These are phyloP conservation scores for Boletus eberwhitei DNA, from an alignment of 768 basidiomycete genomes.

Conservation along the genomic window DNA sequence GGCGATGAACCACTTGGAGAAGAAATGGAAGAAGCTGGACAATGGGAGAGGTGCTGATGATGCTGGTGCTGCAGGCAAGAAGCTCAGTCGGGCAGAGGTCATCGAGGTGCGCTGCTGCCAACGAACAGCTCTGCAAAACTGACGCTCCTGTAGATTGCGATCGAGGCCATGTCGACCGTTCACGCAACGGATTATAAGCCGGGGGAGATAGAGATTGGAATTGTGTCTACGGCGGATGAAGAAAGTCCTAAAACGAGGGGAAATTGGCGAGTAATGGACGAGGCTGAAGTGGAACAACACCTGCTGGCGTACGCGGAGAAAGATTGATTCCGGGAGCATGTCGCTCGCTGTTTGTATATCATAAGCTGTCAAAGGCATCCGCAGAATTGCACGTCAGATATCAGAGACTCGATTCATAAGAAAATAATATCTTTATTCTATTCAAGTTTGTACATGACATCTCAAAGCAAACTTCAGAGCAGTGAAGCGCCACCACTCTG, in stretches of 20 bases:
- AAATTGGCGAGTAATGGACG: conserved; percentile 74
- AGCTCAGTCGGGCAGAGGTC: conserved; percentile 70
- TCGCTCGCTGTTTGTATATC: not conserved
- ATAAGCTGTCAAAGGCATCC: not conserved
- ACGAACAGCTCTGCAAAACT: not conserved
- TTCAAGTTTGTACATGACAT: not conserved
- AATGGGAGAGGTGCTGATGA: conserved; percentile 77
- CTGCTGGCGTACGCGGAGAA: conserved; percentile 87
- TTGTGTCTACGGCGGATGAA: conserved; percentile 73
- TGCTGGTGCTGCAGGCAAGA: conserved; percentile 69
- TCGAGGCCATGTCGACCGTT: conserved; percentile 91
- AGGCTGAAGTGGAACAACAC: conserved; percentile 75
- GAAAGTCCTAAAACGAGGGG: conserved; percentile 73
- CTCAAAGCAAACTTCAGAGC: conserved; percentile 20
- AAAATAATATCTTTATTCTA: too few species aligned
- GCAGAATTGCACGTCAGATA: not conserved
- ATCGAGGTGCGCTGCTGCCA: conserved; percentile 67
- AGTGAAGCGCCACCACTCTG: conserved; percentile 69
- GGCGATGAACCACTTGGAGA: conserved; percentile 97
- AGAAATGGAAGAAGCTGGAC: conserved; percentile 96
- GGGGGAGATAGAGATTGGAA: conserved; percentile 93
- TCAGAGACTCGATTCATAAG: not conserved
- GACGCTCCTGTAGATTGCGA: conserved; percentile 64
- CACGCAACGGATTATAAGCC: conserved; percentile 96
- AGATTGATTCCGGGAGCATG: conserved; percentile 47